A percentile compares a stretch with the other conserved stretches of the same genome.
These are phyloP conservation scores for Suhomyces bolitotheri DNA, from an alignment of 1,139 yeast species.

Conservation along the genomic window DNA sequence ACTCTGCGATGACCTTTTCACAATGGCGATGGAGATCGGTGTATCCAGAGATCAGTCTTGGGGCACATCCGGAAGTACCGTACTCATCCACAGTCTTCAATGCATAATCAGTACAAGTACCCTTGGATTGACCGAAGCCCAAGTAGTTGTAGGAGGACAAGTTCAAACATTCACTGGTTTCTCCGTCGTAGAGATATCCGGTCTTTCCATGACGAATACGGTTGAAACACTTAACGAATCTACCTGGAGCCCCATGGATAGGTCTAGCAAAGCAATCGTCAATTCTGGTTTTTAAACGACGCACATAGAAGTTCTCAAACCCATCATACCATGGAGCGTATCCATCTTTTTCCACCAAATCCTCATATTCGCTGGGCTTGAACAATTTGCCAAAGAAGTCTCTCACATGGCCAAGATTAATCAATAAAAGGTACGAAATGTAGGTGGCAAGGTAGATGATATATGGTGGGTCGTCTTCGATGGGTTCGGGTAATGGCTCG, in stretches of 20 bases:
- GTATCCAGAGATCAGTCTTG: constrained; percentile 75
- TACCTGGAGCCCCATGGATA: constrained; percentile 95
- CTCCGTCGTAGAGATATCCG: constrained; percentile 70
- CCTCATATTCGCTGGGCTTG: constrained; percentile 61
- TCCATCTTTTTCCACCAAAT: constrained; percentile 79
- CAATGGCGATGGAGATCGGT: constrained; percentile 73
- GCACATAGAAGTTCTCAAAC: constrained; percentile 88
- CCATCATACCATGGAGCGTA: constrained; percentile 96
- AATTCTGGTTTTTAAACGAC: constrained; percentile 85
- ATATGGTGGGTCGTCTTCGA: constrained; percentile 86
- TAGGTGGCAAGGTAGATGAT: constrained; percentile 78
- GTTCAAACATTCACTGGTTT: constrained; percentile 74
- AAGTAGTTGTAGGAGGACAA: constrained; percentile 89
- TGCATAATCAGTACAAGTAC: constrained; percentile 84
- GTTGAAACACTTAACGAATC: constrained; percentile 79
- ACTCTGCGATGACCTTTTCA: constrained; percentile 76
- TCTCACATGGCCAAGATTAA: constrained; percentile 84
- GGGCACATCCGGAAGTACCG: constrained; percentile 79
- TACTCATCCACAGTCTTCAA: constrained; percentile 59
- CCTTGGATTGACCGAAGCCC: constrained; percentile 95
- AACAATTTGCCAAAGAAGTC: constrained; percentile 84
- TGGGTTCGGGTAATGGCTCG: constrained; percentile 56
- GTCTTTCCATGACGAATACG: constrained; percentile 66
- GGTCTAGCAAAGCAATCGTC: constrained; percentile 97
- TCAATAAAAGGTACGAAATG: constrained; percentile 75